These are phyloP conservation scores for Boechera divaricarpa DNA, from an alignment of 345 rosid species.

Conservation along the genomic window DNA sequence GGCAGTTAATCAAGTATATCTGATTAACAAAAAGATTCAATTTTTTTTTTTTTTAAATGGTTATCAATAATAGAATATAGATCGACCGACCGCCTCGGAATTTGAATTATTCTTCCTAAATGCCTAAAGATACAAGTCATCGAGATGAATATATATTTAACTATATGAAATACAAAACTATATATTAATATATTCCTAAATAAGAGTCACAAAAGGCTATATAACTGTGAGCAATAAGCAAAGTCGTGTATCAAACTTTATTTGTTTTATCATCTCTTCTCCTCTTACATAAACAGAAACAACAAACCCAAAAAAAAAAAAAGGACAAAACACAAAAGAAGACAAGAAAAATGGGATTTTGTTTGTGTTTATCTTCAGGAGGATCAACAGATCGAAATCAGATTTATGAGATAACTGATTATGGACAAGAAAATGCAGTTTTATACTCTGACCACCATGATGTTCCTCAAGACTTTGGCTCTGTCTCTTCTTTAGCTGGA, in stretches of 20 bases:
- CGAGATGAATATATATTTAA: conserved; percentile 11
- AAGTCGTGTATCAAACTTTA: conserved; percentile 43
- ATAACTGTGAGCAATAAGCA: conserved; percentile 41
- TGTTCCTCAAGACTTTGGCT: conserved; percentile 46
- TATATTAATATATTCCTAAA: conserved; percentile 8
- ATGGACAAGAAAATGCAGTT: conserved; percentile 44
- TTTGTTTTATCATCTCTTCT: conserved; percentile 12
- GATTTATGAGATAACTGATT: conserved; percentile 42
- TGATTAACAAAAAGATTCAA: not conserved
- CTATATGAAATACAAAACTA: conserved; percentile 1
- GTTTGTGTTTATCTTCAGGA: conserved; percentile 40
- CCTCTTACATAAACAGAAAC: conserved; percentile 11
- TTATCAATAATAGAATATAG: conserved; percentile 1
- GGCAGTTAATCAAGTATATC: not conserved
- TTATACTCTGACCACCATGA: conserved; percentile 24
- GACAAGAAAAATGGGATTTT: conserved; percentile 31
- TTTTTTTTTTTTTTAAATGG: not conserved
- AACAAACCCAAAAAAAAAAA: not conserved
- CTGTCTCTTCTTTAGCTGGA: conserved; percentile 65
- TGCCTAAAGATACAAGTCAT: conserved; percentile 36
- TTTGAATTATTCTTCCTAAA: conserved; percentile 21
- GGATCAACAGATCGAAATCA: conserved; percentile 39
- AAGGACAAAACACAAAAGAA: not conserved
- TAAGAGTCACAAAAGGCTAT: conserved; percentile 45
- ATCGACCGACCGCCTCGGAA: conserved; percentile 27